These are phyloP conservation scores for Talaromyces funiculosus DNA, from an alignment of 2,329 filamentous ascomycete genomes.

Conservation along the genomic window DNA sequence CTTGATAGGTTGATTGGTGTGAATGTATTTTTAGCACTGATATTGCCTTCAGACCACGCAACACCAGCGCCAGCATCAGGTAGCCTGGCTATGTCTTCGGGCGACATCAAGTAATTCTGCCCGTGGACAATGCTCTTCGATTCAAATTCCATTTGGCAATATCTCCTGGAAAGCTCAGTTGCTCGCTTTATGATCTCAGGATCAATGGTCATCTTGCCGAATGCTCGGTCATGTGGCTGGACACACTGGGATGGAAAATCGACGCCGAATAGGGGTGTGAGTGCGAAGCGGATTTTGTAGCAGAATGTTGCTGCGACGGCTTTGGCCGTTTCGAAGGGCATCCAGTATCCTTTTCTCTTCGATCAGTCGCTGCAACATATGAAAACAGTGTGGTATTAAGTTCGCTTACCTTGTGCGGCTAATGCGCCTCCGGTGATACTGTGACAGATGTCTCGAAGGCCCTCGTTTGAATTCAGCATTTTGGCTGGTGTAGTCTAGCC, in stretches of 20 bases:
- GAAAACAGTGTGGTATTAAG: not conserved
- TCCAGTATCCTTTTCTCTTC: constrained; percentile 75
- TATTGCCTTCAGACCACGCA: not conserved
- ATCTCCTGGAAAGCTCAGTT: constrained; percentile 32
- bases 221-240: constrained; percentile 54
- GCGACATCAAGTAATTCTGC: constrained; percentile 6
- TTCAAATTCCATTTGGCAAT: constrained; percentile 27
- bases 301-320: constrained; percentile 89
- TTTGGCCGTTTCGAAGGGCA: constrained; percentile 80
- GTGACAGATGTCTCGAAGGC: constrained; percentile 81
- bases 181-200: constrained; percentile 50
- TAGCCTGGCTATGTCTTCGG: constrained; percentile 4
- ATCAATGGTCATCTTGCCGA: constrained; percentile 62
- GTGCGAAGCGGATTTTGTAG: constrained; percentile 70
- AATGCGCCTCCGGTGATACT: constrained; percentile 93
- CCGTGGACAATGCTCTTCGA: not conserved
- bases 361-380: not conserved
- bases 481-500: constrained; percentile 78
- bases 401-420: constrained; percentile 77
- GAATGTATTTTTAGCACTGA: not conserved
- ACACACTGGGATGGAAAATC: constrained; percentile 71
- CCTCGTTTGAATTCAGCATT: constrained; percentile 70
- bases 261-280: constrained; percentile 86
- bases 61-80: not conserved
- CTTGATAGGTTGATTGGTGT: constrained; percentile 1